A percentile compares a stretch with the other conserved stretches of the same genome.
phyloP scores from a whole-genome alignment of 2,329 filamentous ascomycete species.

The Xylaria sp. region DNA sequence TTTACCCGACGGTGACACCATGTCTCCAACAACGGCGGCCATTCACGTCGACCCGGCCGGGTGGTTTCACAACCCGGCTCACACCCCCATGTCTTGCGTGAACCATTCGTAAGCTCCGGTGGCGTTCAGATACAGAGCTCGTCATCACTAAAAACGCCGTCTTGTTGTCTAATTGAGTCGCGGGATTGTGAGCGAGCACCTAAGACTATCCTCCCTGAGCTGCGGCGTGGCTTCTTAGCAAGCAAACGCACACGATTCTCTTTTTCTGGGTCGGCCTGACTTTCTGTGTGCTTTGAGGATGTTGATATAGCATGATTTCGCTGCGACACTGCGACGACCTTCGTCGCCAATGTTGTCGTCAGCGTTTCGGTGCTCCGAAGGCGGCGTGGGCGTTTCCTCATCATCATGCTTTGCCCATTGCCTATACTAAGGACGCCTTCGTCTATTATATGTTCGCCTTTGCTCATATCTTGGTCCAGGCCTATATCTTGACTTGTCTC shows the following conservation, averaged over 20 bases:
- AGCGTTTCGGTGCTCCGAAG: constrained; percentile 36
- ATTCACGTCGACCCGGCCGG: constrained; percentile 19
- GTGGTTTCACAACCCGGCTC: constrained; percentile 28
- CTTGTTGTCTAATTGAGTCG: constrained; percentile 18
- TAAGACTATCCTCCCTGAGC: constrained; percentile 35
- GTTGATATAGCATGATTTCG: constrained; percentile 1
- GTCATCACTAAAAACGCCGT: constrained; percentile 35
- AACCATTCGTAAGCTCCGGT: constrained; percentile 22
- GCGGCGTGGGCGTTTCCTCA: constrained; percentile 39
- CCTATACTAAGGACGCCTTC: neutral
- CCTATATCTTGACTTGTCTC: constrained; percentile 23
- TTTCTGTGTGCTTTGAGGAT: neutral
- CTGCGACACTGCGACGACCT: constrained; percentile 6
- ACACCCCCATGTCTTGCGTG: constrained; percentile 14
- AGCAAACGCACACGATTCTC: constrained; percentile 35
- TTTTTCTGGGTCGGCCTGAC: constrained; percentile 30
- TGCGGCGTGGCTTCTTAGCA: constrained; percentile 37
- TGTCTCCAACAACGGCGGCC: constrained; percentile 10
- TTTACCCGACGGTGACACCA: constrained; percentile 22
- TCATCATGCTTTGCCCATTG: constrained; percentile 21
- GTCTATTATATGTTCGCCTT: constrained; percentile 10
- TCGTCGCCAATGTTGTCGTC: constrained; percentile 14
- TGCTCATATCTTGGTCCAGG: constrained; percentile 34
- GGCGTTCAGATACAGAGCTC: constrained; percentile 38
- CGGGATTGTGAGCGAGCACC: constrained; percentile 27